These are phyloP conservation scores for Sophora flavescens DNA, from an alignment of 306 rosid genomes.

Conservation along the genomic window DNA sequence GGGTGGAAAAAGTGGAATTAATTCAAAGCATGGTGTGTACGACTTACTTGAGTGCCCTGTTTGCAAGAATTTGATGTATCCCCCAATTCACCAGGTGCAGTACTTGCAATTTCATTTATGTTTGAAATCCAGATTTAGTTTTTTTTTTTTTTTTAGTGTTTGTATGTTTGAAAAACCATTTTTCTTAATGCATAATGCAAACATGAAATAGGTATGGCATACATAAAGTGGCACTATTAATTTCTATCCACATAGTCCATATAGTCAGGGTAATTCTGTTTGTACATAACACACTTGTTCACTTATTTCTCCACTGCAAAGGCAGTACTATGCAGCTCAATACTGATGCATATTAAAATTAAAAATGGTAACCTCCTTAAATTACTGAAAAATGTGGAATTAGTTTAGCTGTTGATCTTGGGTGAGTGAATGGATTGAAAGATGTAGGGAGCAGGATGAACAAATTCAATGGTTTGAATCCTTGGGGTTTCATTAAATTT, in stretches of 20 bases:
- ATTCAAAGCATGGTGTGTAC: slow-evolving; percentile 77
- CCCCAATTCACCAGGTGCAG: slow-evolving; percentile 91
- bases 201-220: neutral
- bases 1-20: slow-evolving; percentile 63
- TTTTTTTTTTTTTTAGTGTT: no score
- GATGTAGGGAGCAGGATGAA: slow-evolving; percentile 24
- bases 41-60: slow-evolving; percentile 91
- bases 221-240: neutral
- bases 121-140: no score
- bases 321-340: slow-evolving; percentile 2
- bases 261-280: slow-evolving; percentile 1
- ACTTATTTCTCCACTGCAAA: slow-evolving; percentile 19
- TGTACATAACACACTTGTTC: neutral
- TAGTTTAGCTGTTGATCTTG: slow-evolving; percentile 27
- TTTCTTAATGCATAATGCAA: neutral
- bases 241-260: neutral
- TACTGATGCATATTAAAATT: neutral
- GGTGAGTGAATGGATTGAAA: slow-evolving; percentile 1
- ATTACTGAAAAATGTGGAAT: slow-evolving; percentile 5
- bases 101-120: slow-evolving; percentile 28
- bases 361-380: neutral
- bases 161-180: neutral
- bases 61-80: slow-evolving; percentile 88
- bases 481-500: neutral
- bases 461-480: slow-evolving; percentile 32